phyloP scores from a whole-genome alignment of 768 basidiomycete genomes.

The Rhodosporidiobolus odoratus region DNA sequence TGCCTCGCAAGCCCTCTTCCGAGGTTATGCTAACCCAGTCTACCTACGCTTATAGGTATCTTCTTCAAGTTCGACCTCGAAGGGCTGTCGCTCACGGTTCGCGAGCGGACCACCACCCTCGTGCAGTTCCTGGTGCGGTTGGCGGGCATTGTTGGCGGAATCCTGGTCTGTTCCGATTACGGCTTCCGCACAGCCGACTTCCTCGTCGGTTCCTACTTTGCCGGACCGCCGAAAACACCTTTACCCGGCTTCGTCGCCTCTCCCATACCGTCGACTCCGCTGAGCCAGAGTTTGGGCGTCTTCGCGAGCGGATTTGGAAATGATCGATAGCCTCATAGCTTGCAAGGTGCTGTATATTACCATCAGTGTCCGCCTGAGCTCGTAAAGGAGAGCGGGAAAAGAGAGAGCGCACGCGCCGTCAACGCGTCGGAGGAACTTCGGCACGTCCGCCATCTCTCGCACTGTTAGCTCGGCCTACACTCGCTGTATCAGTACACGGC shows the following conservation, averaged over 20 bases:
- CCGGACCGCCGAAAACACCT: constrained; percentile 7
- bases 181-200: constrained; percentile 35
- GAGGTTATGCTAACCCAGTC: neutral
- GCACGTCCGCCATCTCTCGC: neutral
- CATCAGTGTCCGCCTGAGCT: too few relatives aligned
- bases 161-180: constrained; percentile 52
- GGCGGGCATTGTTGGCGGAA: constrained; percentile 87
- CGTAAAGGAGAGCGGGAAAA: too few relatives aligned
- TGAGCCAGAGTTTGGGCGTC: neutral
- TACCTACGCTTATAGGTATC: constrained; percentile 50
- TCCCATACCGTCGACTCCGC: constrained; percentile 10
- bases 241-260: constrained; percentile 19
- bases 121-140: constrained; percentile 73
- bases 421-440: too few relatives aligned
- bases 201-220: constrained; percentile 5
- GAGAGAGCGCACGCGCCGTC: neutral
- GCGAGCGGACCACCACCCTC: constrained; percentile 79
- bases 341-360: too few relatives aligned
- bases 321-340: too few relatives aligned
- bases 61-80: constrained; percentile 99
- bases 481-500: neutral
- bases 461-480: neutral
- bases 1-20: neutral
- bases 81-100: constrained; percentile 74
- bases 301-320: constrained; percentile 3